Base-by-base conservation (phyloP, 1,139 yeast genomes). In the Diutina catenulata region DNA sequence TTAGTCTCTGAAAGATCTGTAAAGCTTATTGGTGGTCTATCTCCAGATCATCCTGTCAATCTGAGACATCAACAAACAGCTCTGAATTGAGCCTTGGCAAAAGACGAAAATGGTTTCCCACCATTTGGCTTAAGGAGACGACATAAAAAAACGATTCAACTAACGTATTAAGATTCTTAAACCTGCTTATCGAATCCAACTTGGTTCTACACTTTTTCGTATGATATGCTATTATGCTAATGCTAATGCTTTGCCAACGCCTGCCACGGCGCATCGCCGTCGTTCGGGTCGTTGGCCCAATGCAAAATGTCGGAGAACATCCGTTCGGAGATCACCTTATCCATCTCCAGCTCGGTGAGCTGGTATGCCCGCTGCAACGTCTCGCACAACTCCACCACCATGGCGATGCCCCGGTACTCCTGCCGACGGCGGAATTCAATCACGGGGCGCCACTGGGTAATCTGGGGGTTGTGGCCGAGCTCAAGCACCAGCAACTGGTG, bases 301-400 rank as follows among this genome's bases (percentile, higher is more conserved):
- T 31, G 35, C 25, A 31, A 31, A 31, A 31, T 31, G 18, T 31
- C 35, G 18, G 35, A 21, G 11, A 31, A 31, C 18, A 31, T 31
- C 35, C 25, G 16, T 6, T 21, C 25, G 13, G 25, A 21, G 19
- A 31, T 31, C 35, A 31, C 18, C 22, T 31, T 31, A 9, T 31
- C 35, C 35, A 31, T 31, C 18, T 31, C 35, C 25, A 31, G n/a
- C 13, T 31, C 35, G 9, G 20, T 11, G 13, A 10, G 18, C 10
- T 13, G 35, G 26, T 6, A 31, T 11, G 20, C 25, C 4, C 11
- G 16, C 10, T 21, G 24, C 10, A 31, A 13, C 24, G 1, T 6
- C n/a, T 82, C 94, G 55, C 95, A 83, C 25, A 86, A 76, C 55
- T 86, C 95, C 18, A 87, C 65, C 35, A 84, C 55, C 11, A 86